Evolutionary conservation across 352 stramenopile genomes (phyloP), one percentile per base, ranked within the genome.

Genomic region (Phytophthora aleatoria): DNA sequence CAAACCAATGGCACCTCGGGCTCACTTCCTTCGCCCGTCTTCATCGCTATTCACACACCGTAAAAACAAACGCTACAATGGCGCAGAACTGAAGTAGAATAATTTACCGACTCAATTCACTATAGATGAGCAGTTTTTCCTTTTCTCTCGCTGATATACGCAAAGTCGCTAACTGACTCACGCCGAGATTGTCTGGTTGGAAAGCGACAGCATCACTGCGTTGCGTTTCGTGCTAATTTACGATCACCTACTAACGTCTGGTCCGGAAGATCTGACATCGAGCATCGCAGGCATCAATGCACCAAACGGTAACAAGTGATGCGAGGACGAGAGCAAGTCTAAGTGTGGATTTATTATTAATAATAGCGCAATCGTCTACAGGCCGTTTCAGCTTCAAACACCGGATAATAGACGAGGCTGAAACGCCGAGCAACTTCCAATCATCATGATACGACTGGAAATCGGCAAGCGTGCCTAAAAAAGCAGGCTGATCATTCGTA

Each of bases 41-140:
- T 69, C 42, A 65, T 73, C 4, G 53, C 65, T 8, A 42, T 73
- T 3, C 59, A 65, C 20, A 58, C 65, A 8, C 65, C 65, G 3
- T 61, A 57, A 26, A 41, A 61, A 16, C 27, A 43, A 49, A 39
- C 35, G 8, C 35, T 56, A 31, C 47, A 35, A 35, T 30, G 27
- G 20, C 56, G 48, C 26, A 43, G 43, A 39, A 30, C 35, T 11
- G n/a, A 45, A 39, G 15, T 33, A 51, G 38, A 41, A 57, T 45
- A 58, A 59, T 52, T 33, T 27, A 52, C 16, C 26, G 36, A 1
- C 44, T 6, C 50, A 50, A 31, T 63, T 51, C 31, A 51, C 28
- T 24, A 28, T 44, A 44, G 8, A 44, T 24, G 3, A 44, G 39
- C 30, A 35, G 30, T 9, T 20, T 20, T 0, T 20, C 20, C 20